phyloP scores from a whole-genome alignment of 2,329 filamentous ascomycete species.

The Penicillium sp. region DNA sequence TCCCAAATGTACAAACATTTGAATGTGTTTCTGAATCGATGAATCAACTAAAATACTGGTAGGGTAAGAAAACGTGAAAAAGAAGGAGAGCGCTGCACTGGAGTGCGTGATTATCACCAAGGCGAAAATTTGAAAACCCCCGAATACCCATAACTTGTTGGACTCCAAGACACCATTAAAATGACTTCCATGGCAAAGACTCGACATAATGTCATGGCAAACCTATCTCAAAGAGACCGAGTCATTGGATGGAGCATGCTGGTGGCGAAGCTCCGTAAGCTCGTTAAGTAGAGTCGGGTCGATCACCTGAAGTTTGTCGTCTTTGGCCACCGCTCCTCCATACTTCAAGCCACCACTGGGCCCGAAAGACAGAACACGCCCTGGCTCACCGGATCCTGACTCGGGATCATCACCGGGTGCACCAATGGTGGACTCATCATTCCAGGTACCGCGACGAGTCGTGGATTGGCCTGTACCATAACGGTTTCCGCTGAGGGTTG shows the following conservation, averaged over 20 bases:
- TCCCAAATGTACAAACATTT: slow-evolving; percentile 10
- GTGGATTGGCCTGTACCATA: slow-evolving; percentile 18
- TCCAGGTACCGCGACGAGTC: slow-evolving; percentile 30
- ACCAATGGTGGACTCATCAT: slow-evolving; percentile 32
- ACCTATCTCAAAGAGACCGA: not conserved
- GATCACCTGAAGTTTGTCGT: slow-evolving; percentile 14
- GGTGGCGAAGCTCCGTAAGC: slow-evolving; percentile 10
- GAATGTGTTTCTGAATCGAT: not conserved
- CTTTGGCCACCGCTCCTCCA: slow-evolving; percentile 17
- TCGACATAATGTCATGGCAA: not conserved
- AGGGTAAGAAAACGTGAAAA: slow-evolving; percentile 2
- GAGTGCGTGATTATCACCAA: not conserved
- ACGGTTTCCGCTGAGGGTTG: slow-evolving; percentile 27
- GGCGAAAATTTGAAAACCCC: not conserved
- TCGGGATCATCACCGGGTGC: slow-evolving; percentile 34
- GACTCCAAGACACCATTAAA: not conserved
- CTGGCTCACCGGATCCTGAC: slow-evolving; percentile 28
- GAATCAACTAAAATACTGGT: not conserved
- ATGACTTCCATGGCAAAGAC: not conserved
- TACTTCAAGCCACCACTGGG: slow-evolving; percentile 15
- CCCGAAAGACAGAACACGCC: slow-evolving; percentile 28
- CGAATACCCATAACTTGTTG: not conserved
- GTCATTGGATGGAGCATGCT: slow-evolving; percentile 5
- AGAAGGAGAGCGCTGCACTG: not conserved
- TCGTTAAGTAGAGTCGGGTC: slow-evolving; percentile 11